Conservation (phyloP, 257 asterid species). For the Solanum sitiens region DNA sequence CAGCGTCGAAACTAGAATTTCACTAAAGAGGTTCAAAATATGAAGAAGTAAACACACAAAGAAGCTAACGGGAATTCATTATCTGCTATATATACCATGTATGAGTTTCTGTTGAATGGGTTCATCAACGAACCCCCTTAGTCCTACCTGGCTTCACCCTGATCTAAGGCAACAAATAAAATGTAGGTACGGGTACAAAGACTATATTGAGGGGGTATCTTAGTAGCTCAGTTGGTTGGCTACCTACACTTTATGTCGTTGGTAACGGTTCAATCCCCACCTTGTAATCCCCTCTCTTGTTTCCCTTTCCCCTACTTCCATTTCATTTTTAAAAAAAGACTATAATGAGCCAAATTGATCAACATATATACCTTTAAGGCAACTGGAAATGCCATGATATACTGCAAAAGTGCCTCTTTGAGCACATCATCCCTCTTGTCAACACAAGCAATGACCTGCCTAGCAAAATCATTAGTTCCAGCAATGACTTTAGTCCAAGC, state of each 20-base stretch:
- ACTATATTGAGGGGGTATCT: neutral
- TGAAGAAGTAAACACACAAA: neutral
- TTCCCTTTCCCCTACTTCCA: neutral
- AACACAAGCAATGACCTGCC: constrained; percentile 64
- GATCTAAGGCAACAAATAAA: neutral
- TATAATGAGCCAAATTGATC: neutral
- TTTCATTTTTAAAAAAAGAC: neutral
- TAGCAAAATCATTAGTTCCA: constrained; percentile 66
- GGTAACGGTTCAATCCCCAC: neutral
- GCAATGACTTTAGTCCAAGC: constrained; percentile 75
- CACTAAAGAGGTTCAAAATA: neutral
- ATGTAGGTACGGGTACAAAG: neutral
- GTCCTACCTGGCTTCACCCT: neutral
- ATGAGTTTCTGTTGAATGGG: neutral
- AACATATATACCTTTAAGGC: constrained; percentile 61
- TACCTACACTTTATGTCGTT: neutral
- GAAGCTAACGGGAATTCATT: neutral
- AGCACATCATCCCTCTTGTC: constrained; percentile 38
- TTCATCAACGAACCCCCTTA: neutral
- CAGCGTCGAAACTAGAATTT: neutral
- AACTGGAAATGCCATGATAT: constrained; percentile 80
- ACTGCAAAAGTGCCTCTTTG: constrained; percentile 61
- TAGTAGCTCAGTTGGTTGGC: neutral
- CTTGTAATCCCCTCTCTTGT: neutral
- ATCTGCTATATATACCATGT: neutral